Evolutionary conservation across 108 stramenopile genomes (phyloP).

Genomic region (Stephanodiscus minutulus): DNA sequence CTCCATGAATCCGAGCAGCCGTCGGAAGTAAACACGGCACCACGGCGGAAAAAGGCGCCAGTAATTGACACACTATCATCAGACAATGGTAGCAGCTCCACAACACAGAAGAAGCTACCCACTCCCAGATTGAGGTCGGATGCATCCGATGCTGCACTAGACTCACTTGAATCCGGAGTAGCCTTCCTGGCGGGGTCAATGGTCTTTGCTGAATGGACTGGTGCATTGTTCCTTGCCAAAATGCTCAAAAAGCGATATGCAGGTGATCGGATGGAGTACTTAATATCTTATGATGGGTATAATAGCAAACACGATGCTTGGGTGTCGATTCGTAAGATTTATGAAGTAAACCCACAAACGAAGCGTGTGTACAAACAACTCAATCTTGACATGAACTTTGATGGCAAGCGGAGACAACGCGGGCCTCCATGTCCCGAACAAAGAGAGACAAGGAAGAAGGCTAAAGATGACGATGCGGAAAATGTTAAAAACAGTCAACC

Average conservation of each 20-base stretch:
- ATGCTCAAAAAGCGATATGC: constrained; percentile 54
- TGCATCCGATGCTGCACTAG: constrained; percentile 23
- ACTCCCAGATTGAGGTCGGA: constrained; percentile 28
- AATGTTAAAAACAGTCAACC: not conserved
- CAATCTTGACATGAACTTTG: not conserved
- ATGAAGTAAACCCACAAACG: constrained; percentile 52
- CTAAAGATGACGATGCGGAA: constrained; percentile 13
- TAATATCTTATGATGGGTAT: constrained; percentile 49
- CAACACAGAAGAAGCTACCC: constrained; percentile 18
- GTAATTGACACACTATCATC: not conserved
- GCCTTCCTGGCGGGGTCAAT: constrained; percentile 52
- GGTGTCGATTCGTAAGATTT: constrained; percentile 51
- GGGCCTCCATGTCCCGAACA: constrained; percentile 20
- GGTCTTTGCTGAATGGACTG: constrained; percentile 49
- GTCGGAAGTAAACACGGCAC: constrained; percentile 6
- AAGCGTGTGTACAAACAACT: constrained; percentile 47
- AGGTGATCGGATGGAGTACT: constrained; percentile 45
- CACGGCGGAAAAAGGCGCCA: constrained; percentile 1
- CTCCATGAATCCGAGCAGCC: constrained; percentile 11
- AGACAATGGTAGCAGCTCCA: not conserved
- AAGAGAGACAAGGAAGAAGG: constrained; percentile 24
- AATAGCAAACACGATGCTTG: constrained; percentile 49
- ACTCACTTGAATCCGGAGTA: constrained; percentile 43
- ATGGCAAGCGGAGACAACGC: constrained; percentile 17
- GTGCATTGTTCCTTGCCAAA: constrained; percentile 47